These are phyloP conservation scores for Coemansia sp. DNA, from an alignment of 192 early-diverging fungal species.

Conservation along the genomic window DNA sequence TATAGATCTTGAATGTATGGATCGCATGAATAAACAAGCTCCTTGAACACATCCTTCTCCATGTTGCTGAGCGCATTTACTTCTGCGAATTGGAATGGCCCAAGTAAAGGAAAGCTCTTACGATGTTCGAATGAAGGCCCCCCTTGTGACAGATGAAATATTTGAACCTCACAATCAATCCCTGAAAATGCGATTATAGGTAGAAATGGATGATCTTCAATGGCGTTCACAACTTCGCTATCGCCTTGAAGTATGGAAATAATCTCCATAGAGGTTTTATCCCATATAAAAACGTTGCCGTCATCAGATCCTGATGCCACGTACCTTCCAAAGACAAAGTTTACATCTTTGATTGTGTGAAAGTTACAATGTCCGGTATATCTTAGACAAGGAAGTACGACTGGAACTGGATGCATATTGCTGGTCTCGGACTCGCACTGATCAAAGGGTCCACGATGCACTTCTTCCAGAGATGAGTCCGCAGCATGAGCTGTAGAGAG, in stretches of 20 bases:
- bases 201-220: constrained; percentile 60
- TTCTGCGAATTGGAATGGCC: constrained; percentile 12
- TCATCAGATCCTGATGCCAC: constrained; percentile 80
- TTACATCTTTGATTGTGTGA: constrained; percentile 73
- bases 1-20: constrained; percentile 30
- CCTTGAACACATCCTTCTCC: constrained; percentile 10
- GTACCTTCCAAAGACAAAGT: constrained; percentile 67
- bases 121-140: constrained; percentile 37
- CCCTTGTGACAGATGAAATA: constrained; percentile 58
- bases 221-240: constrained; percentile 59
- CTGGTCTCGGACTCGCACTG: neutral
- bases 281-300: constrained; percentile 69
- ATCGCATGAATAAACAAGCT: constrained; percentile 24
- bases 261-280: constrained; percentile 59
- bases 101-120: constrained; percentile 32
- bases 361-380: constrained; percentile 44
- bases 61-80: constrained; percentile 8
- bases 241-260: constrained; percentile 70
- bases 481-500: neutral
- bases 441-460: neutral
- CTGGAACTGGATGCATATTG: constrained; percentile 9
- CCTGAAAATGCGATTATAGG: constrained; percentile 68
- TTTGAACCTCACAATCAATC: constrained; percentile 72
- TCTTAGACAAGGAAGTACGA: constrained; percentile 28
- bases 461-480: neutral